Evolutionary conservation across 140 eudicot genomes (phyloP), one percentile per base, ranked within the genome.

Genomic region (Senecio squalidus): DNA sequence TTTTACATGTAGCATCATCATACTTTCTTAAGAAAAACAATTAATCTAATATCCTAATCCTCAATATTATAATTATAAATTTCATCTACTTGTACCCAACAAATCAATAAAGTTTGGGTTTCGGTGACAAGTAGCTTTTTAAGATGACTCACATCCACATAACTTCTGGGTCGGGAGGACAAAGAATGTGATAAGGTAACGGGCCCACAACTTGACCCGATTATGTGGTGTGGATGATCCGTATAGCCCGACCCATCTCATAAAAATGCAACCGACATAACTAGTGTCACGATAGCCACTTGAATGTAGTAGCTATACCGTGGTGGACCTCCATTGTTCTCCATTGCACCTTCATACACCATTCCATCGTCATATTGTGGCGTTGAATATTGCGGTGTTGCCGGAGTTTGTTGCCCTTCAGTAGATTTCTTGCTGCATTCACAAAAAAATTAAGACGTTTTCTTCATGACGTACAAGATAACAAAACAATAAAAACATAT

Each of bases 311-410:
- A 40, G 55, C 72, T 48, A 34, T 26, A 3, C 3, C 2, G 47
- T 49, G 25, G 40, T 0, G 61, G 4, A 11, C 67, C 55, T 34
- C 66, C 51, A 18, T 56, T 64, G 28, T 15, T 46, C n/a, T 76
- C 82, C 62, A 53, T 58, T 5, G 81, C 93, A 0, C 93, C 93
- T 58, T 83, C 82, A 50, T 80, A 83, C 5, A 83, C 50, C 84
- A 83, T 83, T 2, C 80, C 74, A 18, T 67, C 40, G 65, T 53
- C 43, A 16, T 64, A 40, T 3, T 64, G 40, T 13, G 86, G 57
- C 49, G 62, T 31, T 31, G 51, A 20, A 7, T n/a, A n/a, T n/a
- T 14, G 4, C 22, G 43, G 41, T n/a, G 45, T 38, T 5, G 16
- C 64, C 9, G 69, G 80, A 29, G 51, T 55, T 64, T 33, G 66